phyloP scores from a whole-genome alignment of 441 rosid genomes.

The Erodium trifolium region DNA sequence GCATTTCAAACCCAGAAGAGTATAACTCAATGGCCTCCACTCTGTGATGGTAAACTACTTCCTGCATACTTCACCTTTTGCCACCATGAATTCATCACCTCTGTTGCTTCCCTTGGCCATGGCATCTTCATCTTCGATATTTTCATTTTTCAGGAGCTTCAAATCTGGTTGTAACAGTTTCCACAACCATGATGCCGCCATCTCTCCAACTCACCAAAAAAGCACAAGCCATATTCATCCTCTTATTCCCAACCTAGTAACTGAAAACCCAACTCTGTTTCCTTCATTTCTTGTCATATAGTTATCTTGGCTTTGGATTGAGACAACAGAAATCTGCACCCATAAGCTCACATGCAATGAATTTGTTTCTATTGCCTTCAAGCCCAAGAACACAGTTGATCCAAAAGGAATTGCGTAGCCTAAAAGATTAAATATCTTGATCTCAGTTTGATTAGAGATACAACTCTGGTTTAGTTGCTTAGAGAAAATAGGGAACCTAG shows the following conservation, averaged over 20 bases:
- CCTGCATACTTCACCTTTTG: background rate
- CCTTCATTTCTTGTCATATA: background rate
- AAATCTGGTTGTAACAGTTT: background rate
- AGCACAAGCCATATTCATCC: background rate
- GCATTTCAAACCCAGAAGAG: background rate
- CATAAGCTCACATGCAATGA: background rate
- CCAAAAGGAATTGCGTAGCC: background rate
- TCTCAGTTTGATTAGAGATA: background rate
- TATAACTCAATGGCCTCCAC: too few species aligned
- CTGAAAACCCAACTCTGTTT: background rate
- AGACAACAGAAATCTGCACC: background rate
- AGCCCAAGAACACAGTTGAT: background rate
- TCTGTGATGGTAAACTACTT: background rate
- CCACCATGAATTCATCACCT: background rate
- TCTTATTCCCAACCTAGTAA: background rate
- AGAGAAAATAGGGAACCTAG: background rate
- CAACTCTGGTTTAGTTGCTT: background rate
- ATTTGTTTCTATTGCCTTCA: background rate
- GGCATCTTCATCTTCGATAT: background rate
- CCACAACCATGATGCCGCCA: background rate
- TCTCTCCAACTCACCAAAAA: background rate
- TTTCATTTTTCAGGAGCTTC: background rate
- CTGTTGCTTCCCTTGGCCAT: background rate
- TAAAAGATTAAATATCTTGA: background rate
- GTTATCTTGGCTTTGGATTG: background rate